Evolutionary conservation across 345 rosid genomes (phyloP).

Genomic region (Linum tenue): DNA sequence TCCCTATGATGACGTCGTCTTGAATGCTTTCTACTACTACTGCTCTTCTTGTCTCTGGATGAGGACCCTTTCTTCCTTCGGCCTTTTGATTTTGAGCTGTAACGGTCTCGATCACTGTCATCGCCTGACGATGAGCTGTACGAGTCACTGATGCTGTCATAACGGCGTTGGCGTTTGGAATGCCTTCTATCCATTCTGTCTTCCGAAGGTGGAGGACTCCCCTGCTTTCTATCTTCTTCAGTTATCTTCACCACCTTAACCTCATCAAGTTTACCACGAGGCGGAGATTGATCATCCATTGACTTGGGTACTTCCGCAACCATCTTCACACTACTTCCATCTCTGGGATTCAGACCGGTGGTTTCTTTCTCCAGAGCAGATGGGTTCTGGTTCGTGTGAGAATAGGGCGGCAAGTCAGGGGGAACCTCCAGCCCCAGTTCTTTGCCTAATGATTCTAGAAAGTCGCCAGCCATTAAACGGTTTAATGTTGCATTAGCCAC

Average conservation of each 20-base stretch:
- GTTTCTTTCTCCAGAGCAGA: slow-evolving; percentile 24
- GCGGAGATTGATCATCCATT: slow-evolving; percentile 13
- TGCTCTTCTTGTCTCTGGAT: slow-evolving; percentile 47
- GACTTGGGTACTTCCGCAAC: slow-evolving; percentile 12
- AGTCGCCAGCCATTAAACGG: slow-evolving; percentile 90
- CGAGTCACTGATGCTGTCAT: slow-evolving; percentile 39
- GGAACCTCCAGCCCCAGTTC: slow-evolving; percentile 96
- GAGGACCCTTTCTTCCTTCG: slow-evolving; percentile 46
- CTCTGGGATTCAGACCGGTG: slow-evolving; percentile 12
- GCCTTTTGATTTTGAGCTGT: slow-evolving; percentile 46
- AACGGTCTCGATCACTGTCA: slow-evolving; percentile 20
- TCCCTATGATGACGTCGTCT: slow-evolving; percentile 34
- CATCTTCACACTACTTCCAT: slow-evolving; percentile 14
- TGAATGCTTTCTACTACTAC: slow-evolving; percentile 56
- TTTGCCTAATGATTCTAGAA: slow-evolving; percentile 83
- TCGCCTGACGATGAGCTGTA: slow-evolving; percentile 49
- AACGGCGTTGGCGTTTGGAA: slow-evolving; percentile 23
- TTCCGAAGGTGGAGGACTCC: slow-evolving; percentile 42
- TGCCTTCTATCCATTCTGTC: slow-evolving; percentile 48
- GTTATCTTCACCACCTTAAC: slow-evolving; percentile 8
- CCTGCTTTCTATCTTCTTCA: slow-evolving; percentile 21
- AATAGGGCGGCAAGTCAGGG: slow-evolving; percentile 42
- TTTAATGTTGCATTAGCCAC: slow-evolving; percentile 72
- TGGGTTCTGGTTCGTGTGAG: slow-evolving; percentile 19
- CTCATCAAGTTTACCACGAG: slow-evolving; percentile 20